These are phyloP conservation scores for Punica granatum DNA, from an alignment of 345 rosid species.

Conservation along the genomic window DNA sequence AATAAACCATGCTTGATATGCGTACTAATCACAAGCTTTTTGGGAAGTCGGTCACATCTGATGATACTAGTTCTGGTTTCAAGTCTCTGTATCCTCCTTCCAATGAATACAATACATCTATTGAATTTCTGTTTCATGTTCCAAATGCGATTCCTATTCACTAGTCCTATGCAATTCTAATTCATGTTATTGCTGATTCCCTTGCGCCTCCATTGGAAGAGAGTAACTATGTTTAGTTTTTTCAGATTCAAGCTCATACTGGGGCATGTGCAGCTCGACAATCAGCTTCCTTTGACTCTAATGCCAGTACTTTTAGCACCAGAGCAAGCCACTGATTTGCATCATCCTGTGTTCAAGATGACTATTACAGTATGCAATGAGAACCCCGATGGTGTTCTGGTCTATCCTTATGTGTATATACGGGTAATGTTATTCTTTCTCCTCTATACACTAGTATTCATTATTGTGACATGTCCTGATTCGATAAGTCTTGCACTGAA, in stretches of 20 bases:
- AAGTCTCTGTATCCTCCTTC: not conserved
- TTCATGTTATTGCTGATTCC: not conserved
- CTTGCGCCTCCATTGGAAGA: no score
- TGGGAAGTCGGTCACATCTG: not conserved
- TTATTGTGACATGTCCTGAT: conserved; percentile 4
- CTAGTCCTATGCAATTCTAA: not conserved
- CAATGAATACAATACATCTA: not conserved
- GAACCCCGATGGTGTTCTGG: conserved; percentile 67
- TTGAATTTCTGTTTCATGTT: not conserved
- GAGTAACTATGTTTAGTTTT: not conserved
- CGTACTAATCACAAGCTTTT: not conserved
- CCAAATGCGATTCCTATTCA: no score
- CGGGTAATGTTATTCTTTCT: conserved; percentile 48
- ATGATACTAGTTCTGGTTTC: no score
- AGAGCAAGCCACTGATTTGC: conserved; percentile 56
- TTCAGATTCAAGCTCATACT: conserved; percentile 89
- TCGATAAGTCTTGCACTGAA: conserved; percentile 1
- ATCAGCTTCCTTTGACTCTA: conserved; percentile 87
- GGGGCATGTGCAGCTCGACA: conserved; percentile 86
- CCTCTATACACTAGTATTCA: not conserved
- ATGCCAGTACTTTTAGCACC: conserved; percentile 94
- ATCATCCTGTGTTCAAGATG: conserved; percentile 91
- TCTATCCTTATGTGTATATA: conserved; percentile 78
- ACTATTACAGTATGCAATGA: conserved; percentile 72
- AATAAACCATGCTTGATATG: not conserved